Conservation (phyloP, 225 moss, liverwort and hornwort genomes). For the Climacium dendroides region DNA sequence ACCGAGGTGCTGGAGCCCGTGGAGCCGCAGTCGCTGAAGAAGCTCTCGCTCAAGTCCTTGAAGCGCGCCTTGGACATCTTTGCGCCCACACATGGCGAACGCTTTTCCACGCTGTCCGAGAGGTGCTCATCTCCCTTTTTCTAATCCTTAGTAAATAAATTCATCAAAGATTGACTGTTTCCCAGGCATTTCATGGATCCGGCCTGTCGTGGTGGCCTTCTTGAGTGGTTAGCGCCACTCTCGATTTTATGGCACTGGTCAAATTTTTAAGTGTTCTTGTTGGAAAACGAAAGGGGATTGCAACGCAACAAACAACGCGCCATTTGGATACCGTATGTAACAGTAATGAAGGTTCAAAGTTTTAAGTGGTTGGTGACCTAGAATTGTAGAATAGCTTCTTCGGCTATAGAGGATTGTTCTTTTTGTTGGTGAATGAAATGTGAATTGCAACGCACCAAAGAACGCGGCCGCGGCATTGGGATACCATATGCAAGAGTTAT, state of each 20-base stretch:
- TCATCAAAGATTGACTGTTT: background rate
- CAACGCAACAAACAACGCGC: background rate
- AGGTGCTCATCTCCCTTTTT: conserved; percentile 9
- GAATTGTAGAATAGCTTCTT: background rate
- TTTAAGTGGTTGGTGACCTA: background rate
- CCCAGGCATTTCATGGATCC: background rate
- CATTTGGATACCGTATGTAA: background rate
- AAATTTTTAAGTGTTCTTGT: background rate
- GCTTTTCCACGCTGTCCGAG: conserved; percentile 23
- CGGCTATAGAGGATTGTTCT: background rate
- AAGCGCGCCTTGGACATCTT: conserved; percentile 86
- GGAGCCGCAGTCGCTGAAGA: conserved; percentile 90
- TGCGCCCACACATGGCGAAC: conserved; percentile 46
- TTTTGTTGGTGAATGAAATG: background rate
- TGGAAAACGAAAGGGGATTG: background rate
- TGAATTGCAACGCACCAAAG: background rate
- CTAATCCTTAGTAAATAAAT: background rate
- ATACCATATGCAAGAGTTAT: background rate
- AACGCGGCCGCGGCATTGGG: background rate
- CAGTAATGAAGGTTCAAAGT: background rate
- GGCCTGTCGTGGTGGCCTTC: background rate
- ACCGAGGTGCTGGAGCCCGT: conserved; percentile 56
- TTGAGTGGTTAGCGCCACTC: background rate
- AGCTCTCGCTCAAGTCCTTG: conserved; percentile 74
- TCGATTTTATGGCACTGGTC: background rate